Evolutionary conservation across 805 yeast species (phyloP).

Genomic region (Candida piceae): DNA sequence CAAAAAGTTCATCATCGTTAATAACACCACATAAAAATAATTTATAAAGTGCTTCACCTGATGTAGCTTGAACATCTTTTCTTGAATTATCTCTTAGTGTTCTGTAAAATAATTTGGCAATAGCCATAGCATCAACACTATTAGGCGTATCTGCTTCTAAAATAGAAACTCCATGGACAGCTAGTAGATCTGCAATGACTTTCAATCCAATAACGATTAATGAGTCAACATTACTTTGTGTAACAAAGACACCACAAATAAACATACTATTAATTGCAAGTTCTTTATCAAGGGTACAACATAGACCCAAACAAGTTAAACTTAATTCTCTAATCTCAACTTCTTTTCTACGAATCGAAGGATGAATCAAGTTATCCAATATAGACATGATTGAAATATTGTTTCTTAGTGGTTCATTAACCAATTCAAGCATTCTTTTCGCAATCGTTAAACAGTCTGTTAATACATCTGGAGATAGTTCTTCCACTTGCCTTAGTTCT

Average conservation of each 20-base stretch:
- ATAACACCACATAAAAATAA: slow-evolving; percentile 72
- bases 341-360: slow-evolving; percentile 63
- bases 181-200: slow-evolving; percentile 70
- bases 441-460: slow-evolving; percentile 65
- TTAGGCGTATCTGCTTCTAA: slow-evolving; percentile 48
- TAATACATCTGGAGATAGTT: slow-evolving; percentile 42
- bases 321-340: slow-evolving; percentile 59
- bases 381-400: slow-evolving; percentile 65
- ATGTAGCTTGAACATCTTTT: slow-evolving; percentile 68
- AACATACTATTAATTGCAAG: slow-evolving; percentile 59
- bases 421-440: slow-evolving; percentile 62
- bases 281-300: slow-evolving; percentile 63
- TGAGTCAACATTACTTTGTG: slow-evolving; percentile 53
- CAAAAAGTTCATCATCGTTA: slow-evolving; percentile 64
- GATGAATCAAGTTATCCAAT: slow-evolving; percentile 70
- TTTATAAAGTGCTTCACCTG: slow-evolving; percentile 85
- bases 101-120: slow-evolving; percentile 67
- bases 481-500: slow-evolving; percentile 33
- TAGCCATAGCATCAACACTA: slow-evolving; percentile 58
- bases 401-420: slow-evolving; percentile 57
- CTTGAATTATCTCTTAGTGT: slow-evolving; percentile 51
- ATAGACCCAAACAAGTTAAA: slow-evolving; percentile 70
- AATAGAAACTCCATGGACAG: slow-evolving; percentile 69
- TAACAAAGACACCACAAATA: slow-evolving; percentile 63
- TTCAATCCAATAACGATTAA: slow-evolving; percentile 60